These are phyloP conservation scores for Colletotrichum sp. DNA, from an alignment of 2,329 filamentous ascomycete genomes.

Conservation along the genomic window DNA sequence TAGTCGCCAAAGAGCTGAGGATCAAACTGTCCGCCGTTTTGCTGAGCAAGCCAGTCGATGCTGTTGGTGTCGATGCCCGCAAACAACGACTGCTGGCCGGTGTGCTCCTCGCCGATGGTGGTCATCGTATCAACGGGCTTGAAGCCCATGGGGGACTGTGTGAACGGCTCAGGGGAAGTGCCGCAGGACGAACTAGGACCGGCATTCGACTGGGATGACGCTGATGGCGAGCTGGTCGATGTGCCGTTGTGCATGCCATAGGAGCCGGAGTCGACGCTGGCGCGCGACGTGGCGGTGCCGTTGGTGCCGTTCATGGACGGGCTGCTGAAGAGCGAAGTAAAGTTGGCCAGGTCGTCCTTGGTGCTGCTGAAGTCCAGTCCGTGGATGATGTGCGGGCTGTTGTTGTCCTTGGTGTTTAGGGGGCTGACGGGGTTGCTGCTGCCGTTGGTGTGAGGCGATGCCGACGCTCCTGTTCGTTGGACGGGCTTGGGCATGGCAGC, in stretches of 20 bases:
- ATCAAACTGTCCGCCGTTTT: constrained; percentile 87
- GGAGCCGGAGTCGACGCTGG: constrained; percentile 55
- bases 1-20: constrained; percentile 92
- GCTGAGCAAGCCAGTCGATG: constrained; percentile 77
- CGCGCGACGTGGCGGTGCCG: constrained; percentile 47
- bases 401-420: constrained; percentile 33
- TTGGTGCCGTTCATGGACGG: constrained; percentile 50
- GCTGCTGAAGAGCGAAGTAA: constrained; percentile 61
- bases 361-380: constrained; percentile 24
- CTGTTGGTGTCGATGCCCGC: constrained; percentile 55
- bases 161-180: constrained; percentile 78
- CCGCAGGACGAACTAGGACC: constrained; percentile 72
- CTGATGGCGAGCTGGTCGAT: constrained; percentile 68
- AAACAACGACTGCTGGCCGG: constrained; percentile 39
- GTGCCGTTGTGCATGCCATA: constrained; percentile 52
- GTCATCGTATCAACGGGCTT: constrained; percentile 68
- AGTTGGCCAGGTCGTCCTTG: constrained; percentile 59
- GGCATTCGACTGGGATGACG: constrained; percentile 64
- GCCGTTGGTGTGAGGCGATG: constrained; percentile 21
- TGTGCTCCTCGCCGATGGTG: constrained; percentile 68
- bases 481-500: constrained; percentile 33
- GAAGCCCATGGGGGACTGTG: constrained; percentile 71
- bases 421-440: constrained; percentile 40
- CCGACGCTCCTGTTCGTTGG: not conserved
- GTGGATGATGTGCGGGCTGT: constrained; percentile 35